phyloP scores from a whole-genome alignment of 352 stramenopile species.

The Globisporangium spinosum region DNA sequence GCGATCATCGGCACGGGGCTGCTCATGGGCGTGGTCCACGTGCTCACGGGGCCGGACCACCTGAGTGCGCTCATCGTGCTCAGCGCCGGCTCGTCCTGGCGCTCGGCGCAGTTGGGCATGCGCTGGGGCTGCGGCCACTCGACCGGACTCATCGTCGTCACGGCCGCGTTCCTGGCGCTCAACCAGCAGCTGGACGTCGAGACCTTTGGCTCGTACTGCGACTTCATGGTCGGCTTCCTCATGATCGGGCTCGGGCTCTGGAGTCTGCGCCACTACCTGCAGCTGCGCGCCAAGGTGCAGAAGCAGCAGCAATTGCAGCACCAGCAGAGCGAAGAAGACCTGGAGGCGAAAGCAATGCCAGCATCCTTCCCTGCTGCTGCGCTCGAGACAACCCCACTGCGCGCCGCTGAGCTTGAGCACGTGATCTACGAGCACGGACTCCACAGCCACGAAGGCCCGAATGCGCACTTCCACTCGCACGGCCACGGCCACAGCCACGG shows the following conservation, averaged over 20 bases:
- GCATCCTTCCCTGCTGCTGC: conserved; percentile 2
- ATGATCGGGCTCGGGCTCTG: conserved; percentile 63
- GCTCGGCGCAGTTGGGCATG: conserved; percentile 76
- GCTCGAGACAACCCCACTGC: conserved; percentile 33
- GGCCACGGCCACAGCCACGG: conserved; percentile 6
- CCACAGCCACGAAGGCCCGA: conserved; percentile 24
- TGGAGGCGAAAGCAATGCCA: neutral
- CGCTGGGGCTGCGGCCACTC: conserved; percentile 89
- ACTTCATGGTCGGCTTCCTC: conserved; percentile 70
- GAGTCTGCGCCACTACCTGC: conserved; percentile 49
- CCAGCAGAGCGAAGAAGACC: conserved; percentile 7
- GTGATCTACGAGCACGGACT: conserved; percentile 37
- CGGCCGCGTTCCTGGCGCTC: conserved; percentile 48
- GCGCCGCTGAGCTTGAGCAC: conserved; percentile 21
- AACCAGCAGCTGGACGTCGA: conserved; percentile 46
- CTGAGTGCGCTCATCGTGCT: conserved; percentile 85
- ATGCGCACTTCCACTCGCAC: conserved; percentile 11
- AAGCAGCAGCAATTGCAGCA: conserved; percentile 12
- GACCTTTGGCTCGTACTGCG: conserved; percentile 51
- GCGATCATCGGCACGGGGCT: conserved; percentile 39
- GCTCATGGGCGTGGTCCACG: conserved; percentile 44
- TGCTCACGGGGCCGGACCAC: conserved; percentile 75
- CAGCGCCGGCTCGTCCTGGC: conserved; percentile 60
- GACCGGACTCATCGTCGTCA: conserved; percentile 73
- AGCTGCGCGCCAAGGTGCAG: conserved; percentile 31